Evolutionary conservation across 2,329 filamentous ascomycete species (phyloP), one percentile per base, ranked within the genome.

Genomic region (Colletotrichum chrysophilum): DNA sequence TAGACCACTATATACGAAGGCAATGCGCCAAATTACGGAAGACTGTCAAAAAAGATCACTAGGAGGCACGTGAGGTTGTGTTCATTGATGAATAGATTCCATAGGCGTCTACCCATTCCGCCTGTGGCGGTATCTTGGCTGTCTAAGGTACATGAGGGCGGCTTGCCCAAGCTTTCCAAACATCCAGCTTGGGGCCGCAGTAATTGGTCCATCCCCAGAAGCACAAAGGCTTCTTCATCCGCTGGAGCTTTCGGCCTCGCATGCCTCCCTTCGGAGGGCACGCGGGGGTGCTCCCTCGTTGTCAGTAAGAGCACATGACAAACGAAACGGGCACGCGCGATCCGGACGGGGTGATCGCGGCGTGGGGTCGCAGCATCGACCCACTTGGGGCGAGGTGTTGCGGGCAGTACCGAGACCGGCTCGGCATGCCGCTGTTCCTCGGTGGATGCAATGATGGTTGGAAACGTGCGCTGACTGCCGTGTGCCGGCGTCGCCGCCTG

Each of bases 361-460:
- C 84, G 85, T 79, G 87, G 85, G 87, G 87, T 80, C 87, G 88
- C 84, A 89, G 88, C 87, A 90, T 89, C 88, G 88, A 88, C 88
- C 88, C 87, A 86, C 83, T 84, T 83, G 85, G 66, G 66, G 52
- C 71, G 74, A 74, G 74, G 75, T 60, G 65, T 34, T 26, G 69
- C 66, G 34, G 68, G 56, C 71, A 21, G 32, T 30, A 43, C 80
- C 85, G 85, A 87, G 85, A 83, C 88, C 88, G 84, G 88, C 87
- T 88, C 86, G 86, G 82, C 77, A 64, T 81, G 78, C 81, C 78
- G 66, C 52, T 43, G 52, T 56, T 55, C 70, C 77, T 79, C 79
- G 71, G 71, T 71, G 52, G 66, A 48, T 74, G 76, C 76, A 78
- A 73, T 73, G 64, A 76, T 74, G 61, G 61, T 64, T 76, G 61